phyloP scores from a whole-genome alignment of 345 rosid genomes.

The Citrus trifoliata region DNA sequence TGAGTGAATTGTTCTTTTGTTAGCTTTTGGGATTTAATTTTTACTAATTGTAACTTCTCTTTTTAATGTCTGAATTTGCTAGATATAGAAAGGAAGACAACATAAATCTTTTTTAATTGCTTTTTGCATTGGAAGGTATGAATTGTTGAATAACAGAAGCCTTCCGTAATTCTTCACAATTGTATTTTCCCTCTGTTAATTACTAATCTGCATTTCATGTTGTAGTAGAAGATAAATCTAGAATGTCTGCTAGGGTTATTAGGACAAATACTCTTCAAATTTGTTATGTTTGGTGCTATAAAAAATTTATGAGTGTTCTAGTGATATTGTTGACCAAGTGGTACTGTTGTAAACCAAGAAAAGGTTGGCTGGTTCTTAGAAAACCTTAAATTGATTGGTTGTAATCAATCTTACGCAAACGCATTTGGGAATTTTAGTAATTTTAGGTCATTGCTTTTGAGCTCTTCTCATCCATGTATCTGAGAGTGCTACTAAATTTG shows the following conservation, averaged over 20 bases:
- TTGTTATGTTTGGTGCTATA: no score
- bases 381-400: background rate
- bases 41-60: background rate
- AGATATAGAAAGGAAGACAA: background rate
- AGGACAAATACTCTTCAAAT: background rate
- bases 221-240: background rate
- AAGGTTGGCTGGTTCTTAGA: background rate
- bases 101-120: background rate
- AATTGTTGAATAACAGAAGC: background rate
- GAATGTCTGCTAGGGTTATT: background rate
- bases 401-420: background rate
- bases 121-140: no score
- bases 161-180: background rate
- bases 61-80: background rate
- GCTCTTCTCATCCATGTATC: background rate
- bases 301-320: background rate
- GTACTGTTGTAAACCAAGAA: background rate
- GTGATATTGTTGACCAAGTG: background rate
- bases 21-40: background rate
- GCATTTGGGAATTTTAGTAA: background rate
- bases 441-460: background rate
- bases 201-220: background rate
- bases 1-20: background rate
- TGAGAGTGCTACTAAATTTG: background rate
- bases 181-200: background rate